Evolutionary conservation across 805 yeast genomes (phyloP).

Genomic region (Schwanniomyces yamadae): DNA sequence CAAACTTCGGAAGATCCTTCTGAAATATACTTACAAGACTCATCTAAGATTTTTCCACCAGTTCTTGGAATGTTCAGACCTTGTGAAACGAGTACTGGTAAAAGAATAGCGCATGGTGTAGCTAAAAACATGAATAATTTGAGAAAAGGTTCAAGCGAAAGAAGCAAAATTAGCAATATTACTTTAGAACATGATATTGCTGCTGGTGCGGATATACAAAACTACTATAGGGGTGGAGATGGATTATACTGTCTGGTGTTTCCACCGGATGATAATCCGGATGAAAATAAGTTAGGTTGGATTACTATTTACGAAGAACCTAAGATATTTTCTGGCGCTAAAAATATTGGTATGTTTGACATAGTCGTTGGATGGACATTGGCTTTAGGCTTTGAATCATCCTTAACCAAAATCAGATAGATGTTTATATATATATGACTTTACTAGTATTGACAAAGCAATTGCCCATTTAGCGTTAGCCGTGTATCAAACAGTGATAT

Average conservation of each 20-base stretch:
- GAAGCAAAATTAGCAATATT: conserved; percentile 9
- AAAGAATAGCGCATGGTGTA: conserved; percentile 35
- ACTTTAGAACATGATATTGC: conserved; percentile 21
- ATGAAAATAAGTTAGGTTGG: conserved; percentile 64
- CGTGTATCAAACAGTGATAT: too few species aligned
- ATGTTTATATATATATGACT: too few species aligned
- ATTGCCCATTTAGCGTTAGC: too few species aligned
- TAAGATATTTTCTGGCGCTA: conserved; percentile 18
- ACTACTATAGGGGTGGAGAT: conserved; percentile 51
- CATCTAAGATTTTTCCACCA: conserved; percentile 18
- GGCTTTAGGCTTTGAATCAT: conserved; percentile 42
- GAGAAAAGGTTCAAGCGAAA: neutral
- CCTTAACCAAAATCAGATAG: too few species aligned
- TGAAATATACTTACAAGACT: conserved; percentile 22
- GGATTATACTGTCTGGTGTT: conserved; percentile 45
- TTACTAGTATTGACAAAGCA: too few species aligned
- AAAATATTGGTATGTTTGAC: conserved; percentile 50
- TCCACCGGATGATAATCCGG: conserved; percentile 62
- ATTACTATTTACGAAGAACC: conserved; percentile 55
- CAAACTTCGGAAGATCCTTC: neutral
- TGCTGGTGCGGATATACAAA: conserved; percentile 23
- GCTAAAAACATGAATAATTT: conserved; percentile 16
- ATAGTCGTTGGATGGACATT: conserved; percentile 51
- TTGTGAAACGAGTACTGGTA: conserved; percentile 35
- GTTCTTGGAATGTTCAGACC: conserved; percentile 43